phyloP scores from a whole-genome alignment of 1,139 yeast species.

The Suhomyces terraborum region DNA sequence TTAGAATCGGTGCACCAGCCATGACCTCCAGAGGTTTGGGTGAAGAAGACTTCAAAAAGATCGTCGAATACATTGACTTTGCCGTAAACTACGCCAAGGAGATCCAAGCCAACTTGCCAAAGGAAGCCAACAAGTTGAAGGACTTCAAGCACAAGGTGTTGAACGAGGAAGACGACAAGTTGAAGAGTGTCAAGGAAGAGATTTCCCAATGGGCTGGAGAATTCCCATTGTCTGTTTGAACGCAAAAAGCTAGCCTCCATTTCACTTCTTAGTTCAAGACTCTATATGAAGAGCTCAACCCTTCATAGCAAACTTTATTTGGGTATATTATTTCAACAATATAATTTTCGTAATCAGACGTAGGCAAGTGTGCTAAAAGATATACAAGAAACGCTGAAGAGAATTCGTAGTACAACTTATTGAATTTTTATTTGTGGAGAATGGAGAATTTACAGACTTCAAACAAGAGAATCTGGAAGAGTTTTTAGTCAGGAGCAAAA shows the following conservation, averaged over 20 bases:
- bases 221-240: conserved; percentile 83
- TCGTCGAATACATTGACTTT: conserved; percentile 80
- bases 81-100: conserved; percentile 79
- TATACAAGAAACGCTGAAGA: too few species aligned
- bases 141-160: conserved; percentile 86
- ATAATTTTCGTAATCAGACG: conserved; percentile 7
- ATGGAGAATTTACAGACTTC: too few species aligned
- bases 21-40: conserved; percentile 97
- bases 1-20: conserved; percentile 98
- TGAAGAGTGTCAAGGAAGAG: conserved; percentile 70
- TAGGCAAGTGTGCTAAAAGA: too few species aligned
- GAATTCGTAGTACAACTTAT: too few species aligned
- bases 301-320: conserved; percentile 12
- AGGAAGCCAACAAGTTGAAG: conserved; percentile 88
- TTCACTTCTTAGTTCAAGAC: conserved; percentile 12
- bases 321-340: conserved; percentile 17
- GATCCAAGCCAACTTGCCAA: conserved; percentile 74
- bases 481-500: too few species aligned
- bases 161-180: conserved; percentile 63
- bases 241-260: background rate
- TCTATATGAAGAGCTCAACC: conserved; percentile 14
- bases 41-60: conserved; percentile 79
- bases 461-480: too few species aligned
- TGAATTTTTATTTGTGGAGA: too few species aligned
- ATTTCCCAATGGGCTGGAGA: conserved; percentile 89